Conservation (phyloP, 495 filamentous ascomycete species). For the Trichoderma reesei region DNA sequence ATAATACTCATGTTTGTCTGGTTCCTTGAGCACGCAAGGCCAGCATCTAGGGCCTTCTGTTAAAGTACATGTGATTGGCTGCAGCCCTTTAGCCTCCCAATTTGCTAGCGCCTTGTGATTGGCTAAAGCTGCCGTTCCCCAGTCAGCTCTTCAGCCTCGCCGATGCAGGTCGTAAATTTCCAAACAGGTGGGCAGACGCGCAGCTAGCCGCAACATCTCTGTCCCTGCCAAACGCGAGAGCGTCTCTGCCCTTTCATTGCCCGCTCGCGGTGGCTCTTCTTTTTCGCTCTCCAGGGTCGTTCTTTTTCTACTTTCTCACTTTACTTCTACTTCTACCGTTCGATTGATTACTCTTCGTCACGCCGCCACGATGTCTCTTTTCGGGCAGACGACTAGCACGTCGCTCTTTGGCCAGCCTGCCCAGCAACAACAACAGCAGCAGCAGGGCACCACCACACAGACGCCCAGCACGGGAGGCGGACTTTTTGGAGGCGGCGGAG, state of each 20-base stretch:
- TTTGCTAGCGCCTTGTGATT: slow-evolving; percentile 1
- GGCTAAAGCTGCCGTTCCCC: slow-evolving; percentile 7
- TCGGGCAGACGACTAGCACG: slow-evolving; percentile 8
- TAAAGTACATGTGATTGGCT: neutral
- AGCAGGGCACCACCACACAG: neutral
- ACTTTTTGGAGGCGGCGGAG: neutral
- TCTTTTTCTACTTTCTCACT: neutral
- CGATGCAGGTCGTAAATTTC: slow-evolving; percentile 3
- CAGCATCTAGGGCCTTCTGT: neutral
- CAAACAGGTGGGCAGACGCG: neutral
- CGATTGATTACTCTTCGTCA: neutral
- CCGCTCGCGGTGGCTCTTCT: neutral
- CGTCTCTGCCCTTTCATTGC: neutral
- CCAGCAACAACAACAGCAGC: slow-evolving; percentile 2
- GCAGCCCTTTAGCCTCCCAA: neutral
- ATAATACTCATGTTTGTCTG: too few species aligned
- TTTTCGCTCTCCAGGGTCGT: neutral
- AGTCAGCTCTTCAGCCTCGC: neutral
- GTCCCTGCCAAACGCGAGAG: neutral
- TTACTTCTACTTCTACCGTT: neutral
- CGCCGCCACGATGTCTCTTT: slow-evolving; percentile 3
- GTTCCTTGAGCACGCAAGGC: too few species aligned
- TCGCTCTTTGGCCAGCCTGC: slow-evolving; percentile 14
- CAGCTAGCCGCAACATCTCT: neutral
- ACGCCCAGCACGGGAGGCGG: slow-evolving; percentile 5